phyloP scores from a whole-genome alignment of 2,329 filamentous ascomycete species.

The Stylonectria norvegica region DNA sequence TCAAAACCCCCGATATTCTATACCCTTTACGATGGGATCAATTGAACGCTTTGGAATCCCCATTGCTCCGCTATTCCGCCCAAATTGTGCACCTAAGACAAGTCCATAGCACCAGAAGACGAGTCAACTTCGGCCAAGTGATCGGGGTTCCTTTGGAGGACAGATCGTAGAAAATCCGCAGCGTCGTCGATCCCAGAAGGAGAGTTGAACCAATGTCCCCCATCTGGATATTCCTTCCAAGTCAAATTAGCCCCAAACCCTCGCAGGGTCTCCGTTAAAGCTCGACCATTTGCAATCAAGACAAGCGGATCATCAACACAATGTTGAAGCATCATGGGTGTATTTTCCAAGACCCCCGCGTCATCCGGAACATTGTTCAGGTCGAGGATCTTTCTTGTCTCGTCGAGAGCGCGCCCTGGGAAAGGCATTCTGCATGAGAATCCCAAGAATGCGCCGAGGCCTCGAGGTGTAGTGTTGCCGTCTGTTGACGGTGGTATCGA shows the following conservation, averaged over 20 bases:
- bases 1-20: no score
- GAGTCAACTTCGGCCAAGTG: no score
- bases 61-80: no score
- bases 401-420: constrained; percentile 26
- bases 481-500: constrained; percentile 16
- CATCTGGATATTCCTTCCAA: constrained; percentile 41
- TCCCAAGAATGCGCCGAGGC: constrained; percentile 35
- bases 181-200: constrained; percentile 43
- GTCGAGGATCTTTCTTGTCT: constrained; percentile 32
- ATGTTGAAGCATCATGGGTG: constrained; percentile 45
- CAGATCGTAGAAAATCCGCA: constrained; percentile 29
- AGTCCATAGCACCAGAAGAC: no score
- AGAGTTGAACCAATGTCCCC: constrained; percentile 46
- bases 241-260: constrained; percentile 37
- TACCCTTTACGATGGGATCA: no score
- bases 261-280: constrained; percentile 33
- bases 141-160: no score
- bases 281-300: constrained; percentile 35
- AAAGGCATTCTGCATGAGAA: constrained; percentile 39
- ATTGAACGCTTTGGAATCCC: no score
- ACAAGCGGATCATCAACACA: constrained; percentile 43
- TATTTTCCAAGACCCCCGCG: constrained; percentile 36
- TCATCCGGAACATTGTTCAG: constrained; percentile 23
- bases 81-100: no score
- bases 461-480: no score